These are phyloP conservation scores for Rhodotorula sphaerocarpa DNA, from an alignment of 768 basidiomycete species.

Conservation along the genomic window DNA sequence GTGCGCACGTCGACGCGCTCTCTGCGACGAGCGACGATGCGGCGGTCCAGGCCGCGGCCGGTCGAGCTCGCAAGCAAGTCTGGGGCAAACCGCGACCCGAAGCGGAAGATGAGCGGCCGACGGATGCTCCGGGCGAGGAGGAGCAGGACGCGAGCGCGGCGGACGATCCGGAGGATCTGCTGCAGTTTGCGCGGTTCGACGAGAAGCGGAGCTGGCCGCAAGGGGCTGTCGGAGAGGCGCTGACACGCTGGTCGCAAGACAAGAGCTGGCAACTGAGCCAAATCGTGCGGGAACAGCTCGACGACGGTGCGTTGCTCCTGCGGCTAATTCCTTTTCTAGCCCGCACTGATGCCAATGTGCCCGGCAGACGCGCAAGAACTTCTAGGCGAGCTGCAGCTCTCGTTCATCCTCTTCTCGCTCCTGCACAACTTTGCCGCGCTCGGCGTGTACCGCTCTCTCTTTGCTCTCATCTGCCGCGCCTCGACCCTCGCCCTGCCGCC, in stretches of 20 bases:
- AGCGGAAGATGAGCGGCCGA: background rate
- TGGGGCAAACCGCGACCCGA: constrained; percentile 33
- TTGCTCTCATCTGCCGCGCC: constrained; percentile 42
- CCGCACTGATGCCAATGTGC: background rate
- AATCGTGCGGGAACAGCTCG: constrained; percentile 38
- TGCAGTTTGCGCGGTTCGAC: constrained; percentile 42
- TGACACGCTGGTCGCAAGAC: constrained; percentile 43
- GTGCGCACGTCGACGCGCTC: constrained; percentile 41
- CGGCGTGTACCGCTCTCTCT: constrained; percentile 43
- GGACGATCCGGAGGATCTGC: constrained; percentile 20
- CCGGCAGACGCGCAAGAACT: constrained; percentile 40
- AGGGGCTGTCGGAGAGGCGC: constrained; percentile 44
- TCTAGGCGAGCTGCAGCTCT: constrained; percentile 43
- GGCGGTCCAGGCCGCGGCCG: background rate
- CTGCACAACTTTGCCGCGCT: constrained; percentile 45
- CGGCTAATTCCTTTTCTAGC: background rate
- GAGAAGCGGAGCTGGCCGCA: constrained; percentile 44
- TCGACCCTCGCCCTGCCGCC: constrained; percentile 32
- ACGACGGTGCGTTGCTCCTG: constrained; percentile 38
- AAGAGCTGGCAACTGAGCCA: constrained; percentile 44
- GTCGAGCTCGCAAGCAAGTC: background rate
- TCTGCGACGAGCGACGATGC: constrained; percentile 36
- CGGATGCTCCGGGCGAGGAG: background rate
- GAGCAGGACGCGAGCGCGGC: constrained; percentile 5
- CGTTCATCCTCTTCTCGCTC: constrained; percentile 45